Evolutionary conservation across 2,329 filamentous ascomycete genomes (phyloP), one percentile per base, ranked within the genome.

Genomic region (Trichoderma semiorbis): DNA sequence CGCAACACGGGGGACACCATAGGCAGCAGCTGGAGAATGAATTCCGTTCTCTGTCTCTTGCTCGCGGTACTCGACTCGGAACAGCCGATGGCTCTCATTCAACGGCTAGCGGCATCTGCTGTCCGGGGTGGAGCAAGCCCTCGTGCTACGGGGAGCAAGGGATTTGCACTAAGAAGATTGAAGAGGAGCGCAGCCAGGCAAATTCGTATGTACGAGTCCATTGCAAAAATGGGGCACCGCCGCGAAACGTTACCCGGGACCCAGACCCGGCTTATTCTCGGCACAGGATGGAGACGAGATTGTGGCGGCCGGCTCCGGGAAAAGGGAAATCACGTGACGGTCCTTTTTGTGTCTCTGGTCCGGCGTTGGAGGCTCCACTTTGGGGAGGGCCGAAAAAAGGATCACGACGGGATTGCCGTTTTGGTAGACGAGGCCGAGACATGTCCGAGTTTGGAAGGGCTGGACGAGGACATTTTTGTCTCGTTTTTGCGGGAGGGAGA

Each of bases 61-160:
- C 8, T 14, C 39, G 43, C 62, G 18, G 58, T n/a, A 36, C 32
- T 65, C 65, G 65, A 34, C 32, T 65, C 65, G 65, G 53, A 32
- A 69, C 53, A 43, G 65, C 65, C 65, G 65, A 69, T 60, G 39
- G 26, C 39, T 60, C 30, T 58, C 47, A 34, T 18, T 26, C 36
- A 30, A 60, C 65, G 65, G 65, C 53, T 69, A 69, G 50, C 65
- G 65, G 65, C 65, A 69, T 58, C 63, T 57, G 50, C 63, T 36
- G 63, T 28, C 63, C 63, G 47, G 50, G 63, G 63, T 66, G 63
- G 63, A 66, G 43, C 47, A 53, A 14, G 10, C 11, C 47, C 21
- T n/a, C 21, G 53, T 50, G 21, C 50, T 39, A 32, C 47, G 21
- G 30, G 32, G 60, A 63, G 39, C 26, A 32, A 50, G 47, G 47